phyloP scores from a whole-genome alignment of 2,329 filamentous ascomycete genomes.

The Amauroascus niger region DNA sequence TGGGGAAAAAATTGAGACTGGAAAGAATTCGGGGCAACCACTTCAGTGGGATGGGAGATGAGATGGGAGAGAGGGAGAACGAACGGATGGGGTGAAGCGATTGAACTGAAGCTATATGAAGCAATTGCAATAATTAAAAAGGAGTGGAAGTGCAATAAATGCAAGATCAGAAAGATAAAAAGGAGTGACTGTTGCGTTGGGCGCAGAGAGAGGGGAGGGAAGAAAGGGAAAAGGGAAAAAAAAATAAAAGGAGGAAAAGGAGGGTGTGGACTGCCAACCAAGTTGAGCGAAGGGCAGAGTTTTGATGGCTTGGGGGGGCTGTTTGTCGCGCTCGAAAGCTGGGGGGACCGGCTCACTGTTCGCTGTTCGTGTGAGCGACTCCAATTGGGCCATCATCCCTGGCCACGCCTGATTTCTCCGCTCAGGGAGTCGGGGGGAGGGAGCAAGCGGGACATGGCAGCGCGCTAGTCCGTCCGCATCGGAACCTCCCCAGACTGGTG shows the following conservation, averaged over 20 bases:
- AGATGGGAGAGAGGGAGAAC: not conserved
- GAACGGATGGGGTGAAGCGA: conserved; percentile 12
- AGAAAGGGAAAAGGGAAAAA: conserved; percentile 1
- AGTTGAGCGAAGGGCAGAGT: not conserved
- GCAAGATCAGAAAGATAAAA: conserved; percentile 5
- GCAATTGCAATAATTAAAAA: conserved; percentile 10
- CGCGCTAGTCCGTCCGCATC: not conserved
- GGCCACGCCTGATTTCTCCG: not conserved
- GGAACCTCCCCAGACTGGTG: too few relatives aligned
- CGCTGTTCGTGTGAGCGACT: not conserved
- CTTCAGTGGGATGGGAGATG: not conserved
- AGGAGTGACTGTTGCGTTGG: conserved; percentile 8
- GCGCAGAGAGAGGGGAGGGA: conserved; percentile 3
- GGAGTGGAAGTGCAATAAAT: conserved; percentile 15
- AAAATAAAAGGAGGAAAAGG: not conserved
- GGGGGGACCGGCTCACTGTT: not conserved
- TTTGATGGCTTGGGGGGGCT: not conserved
- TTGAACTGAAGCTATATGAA: not conserved
- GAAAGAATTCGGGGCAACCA: not conserved
- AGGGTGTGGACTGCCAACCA: not conserved
- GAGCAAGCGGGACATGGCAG: not conserved
- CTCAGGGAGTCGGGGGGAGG: not conserved
- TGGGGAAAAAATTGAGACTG: conserved; percentile 8
- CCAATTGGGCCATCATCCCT: not conserved
- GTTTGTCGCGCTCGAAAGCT: not conserved